A percentile compares a stretch with the other conserved stretches of the same genome.
Conservation (phyloP, 345 rosid genomes). For the Eucalyptus cloeziana region DNA sequence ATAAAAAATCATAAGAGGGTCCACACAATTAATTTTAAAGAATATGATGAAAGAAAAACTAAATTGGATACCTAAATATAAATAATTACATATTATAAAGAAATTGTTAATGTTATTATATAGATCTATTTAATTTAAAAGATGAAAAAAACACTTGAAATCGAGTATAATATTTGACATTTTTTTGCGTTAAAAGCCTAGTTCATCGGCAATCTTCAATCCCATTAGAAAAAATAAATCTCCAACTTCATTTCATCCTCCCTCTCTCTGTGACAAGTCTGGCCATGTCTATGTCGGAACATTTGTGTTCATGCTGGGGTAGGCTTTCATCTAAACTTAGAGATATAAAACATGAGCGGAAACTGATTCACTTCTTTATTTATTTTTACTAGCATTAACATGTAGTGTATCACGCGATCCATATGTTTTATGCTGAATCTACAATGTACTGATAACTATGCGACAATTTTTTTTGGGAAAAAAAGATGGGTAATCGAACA, state of each 20-base stretch:
- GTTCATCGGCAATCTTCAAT: background rate
- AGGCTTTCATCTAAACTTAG: background rate
- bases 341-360: background rate
- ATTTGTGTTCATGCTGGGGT: background rate
- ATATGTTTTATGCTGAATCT: background rate
- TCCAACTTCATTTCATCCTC: background rate
- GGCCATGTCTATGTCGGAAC: background rate
- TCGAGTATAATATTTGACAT: background rate
- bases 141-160: too few species aligned
- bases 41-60: too few species aligned
- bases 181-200: background rate
- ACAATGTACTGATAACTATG: background rate
- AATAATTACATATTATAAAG: too few species aligned
- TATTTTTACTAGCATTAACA: background rate
- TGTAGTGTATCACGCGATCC: background rate
- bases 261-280: background rate
- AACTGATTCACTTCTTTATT: background rate
- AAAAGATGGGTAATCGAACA: background rate
- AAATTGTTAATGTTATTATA: too few species aligned
- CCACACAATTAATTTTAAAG: too few species aligned
- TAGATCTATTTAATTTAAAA: too few species aligned
- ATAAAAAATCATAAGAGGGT: too few species aligned
- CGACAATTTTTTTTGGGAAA: background rate
- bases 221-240: background rate
- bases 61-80: too few species aligned